These are phyloP conservation scores for Clonostachys sp. DNA, from an alignment of 2,329 filamentous ascomycete species.

Conservation along the genomic window DNA sequence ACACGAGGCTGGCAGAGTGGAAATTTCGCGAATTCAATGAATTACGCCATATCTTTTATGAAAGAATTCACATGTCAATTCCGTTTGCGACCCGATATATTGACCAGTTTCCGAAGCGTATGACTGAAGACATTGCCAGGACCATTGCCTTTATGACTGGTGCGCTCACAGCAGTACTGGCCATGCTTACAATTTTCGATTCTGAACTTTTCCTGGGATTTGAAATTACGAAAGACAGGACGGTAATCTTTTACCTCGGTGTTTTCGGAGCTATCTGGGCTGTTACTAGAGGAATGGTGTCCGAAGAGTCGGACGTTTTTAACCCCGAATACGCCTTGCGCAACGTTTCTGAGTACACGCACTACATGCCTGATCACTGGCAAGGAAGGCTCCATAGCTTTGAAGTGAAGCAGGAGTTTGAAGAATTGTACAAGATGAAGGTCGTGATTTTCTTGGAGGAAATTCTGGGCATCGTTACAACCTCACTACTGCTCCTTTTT, in stretches of 20 bases:
- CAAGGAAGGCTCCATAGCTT: constrained; percentile 85
- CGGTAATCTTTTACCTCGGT: constrained; percentile 85
- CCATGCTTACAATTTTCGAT: constrained; percentile 79
- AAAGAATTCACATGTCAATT: constrained; percentile 89
- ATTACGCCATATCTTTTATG: constrained; percentile 84
- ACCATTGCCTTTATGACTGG: constrained; percentile 87
- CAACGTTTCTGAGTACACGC: constrained; percentile 88
- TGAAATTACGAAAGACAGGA: constrained; percentile 84
- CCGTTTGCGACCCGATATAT: constrained; percentile 90
- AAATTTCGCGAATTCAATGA: constrained; percentile 99
- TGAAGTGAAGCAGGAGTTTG: constrained; percentile 88
- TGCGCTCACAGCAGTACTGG: constrained; percentile 80
- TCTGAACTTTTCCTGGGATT: constrained; percentile 88
- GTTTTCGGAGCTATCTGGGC: constrained; percentile 81
- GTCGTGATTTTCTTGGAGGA: constrained; percentile 90
- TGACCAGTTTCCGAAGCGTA: constrained; percentile 94
- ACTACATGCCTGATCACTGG: constrained; percentile 89
- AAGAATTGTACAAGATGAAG: constrained; percentile 86
- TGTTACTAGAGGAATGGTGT: constrained; percentile 74
- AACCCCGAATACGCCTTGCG: constrained; percentile 86
- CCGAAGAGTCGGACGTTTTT: constrained; percentile 84
- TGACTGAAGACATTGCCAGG: constrained; percentile 78
- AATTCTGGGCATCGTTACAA: constrained; percentile 85
- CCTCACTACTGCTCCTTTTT: constrained; percentile 82
- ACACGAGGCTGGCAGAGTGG: constrained; percentile 93